A percentile compares a stretch with the other conserved stretches of the same genome.
Conservation (phyloP, 352 stramenopile genomes). For the Pythium rishiriense region DNA sequence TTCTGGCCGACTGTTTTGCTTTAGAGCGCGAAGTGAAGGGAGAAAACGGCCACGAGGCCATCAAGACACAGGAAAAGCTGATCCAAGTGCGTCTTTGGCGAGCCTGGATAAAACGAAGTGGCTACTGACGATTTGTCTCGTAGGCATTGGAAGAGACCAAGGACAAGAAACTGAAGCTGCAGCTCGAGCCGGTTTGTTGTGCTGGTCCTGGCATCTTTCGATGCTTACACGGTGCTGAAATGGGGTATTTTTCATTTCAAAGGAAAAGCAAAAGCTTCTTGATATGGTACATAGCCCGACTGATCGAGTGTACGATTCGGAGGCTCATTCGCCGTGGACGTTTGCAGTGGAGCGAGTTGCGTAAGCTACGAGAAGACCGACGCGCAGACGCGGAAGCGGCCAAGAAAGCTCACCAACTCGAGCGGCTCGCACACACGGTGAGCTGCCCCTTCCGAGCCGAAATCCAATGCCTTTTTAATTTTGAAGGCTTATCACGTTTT, state of each 20-base stretch:
- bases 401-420: constrained; percentile 33
- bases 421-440: constrained; percentile 22
- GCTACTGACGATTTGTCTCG: background rate
- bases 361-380: constrained; percentile 35
- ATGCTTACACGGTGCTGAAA: background rate
- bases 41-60: constrained; percentile 37
- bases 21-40: constrained; percentile 71
- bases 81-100: constrained; percentile 47
- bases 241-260: background rate
- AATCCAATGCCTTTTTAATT: background rate
- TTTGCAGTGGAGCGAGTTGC: constrained; percentile 51
- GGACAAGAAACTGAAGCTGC: constrained; percentile 26
- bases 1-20: constrained; percentile 83
- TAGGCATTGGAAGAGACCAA: constrained; percentile 23
- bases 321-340: background rate
- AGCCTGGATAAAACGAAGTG: background rate
- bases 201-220: background rate
- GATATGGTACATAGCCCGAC: constrained; percentile 25
- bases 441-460: background rate
- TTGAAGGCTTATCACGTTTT: background rate
- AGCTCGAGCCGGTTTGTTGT: constrained; percentile 15
- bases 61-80: constrained; percentile 44
- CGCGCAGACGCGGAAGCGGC: constrained; percentile 33
- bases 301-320: no score
- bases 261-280: constrained; percentile 28